Conservation (phyloP, 257 asterid genomes). For the Fraxinus cuspidata region DNA sequence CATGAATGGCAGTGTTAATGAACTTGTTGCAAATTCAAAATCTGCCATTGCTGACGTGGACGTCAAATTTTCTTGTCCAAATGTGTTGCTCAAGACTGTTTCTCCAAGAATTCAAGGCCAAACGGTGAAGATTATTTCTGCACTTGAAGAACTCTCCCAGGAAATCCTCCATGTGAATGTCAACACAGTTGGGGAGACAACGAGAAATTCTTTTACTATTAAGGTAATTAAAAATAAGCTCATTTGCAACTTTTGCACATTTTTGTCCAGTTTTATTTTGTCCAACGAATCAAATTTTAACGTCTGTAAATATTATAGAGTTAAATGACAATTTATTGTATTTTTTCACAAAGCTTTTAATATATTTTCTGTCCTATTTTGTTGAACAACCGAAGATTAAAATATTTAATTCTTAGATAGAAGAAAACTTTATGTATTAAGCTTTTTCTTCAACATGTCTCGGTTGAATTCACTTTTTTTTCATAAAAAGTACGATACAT, state of each 20-base stretch:
- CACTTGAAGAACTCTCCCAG: slow-evolving; percentile 65
- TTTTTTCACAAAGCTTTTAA: no score
- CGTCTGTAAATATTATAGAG: no score
- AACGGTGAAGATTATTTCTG: slow-evolving; percentile 57
- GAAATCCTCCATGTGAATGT: slow-evolving; percentile 79
- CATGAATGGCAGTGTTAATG: slow-evolving; percentile 50
- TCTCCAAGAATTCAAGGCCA: slow-evolving; percentile 74
- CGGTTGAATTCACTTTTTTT: no score
- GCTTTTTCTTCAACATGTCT: no score
- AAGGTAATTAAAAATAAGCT: slow-evolving; percentile 49
- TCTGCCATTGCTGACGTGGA: slow-evolving; percentile 81
- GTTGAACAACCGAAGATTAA: no score
- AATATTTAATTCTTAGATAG: no score
- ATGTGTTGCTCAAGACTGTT: slow-evolving; percentile 63
- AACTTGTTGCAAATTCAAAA: slow-evolving; percentile 76
- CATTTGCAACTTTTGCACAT: not conserved
- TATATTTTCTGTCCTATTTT: no score
- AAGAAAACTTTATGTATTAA: no score
- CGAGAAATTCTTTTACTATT: slow-evolving; percentile 77
- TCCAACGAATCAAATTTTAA: no score
- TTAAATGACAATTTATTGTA: no score
- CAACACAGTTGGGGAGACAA: slow-evolving; percentile 57
- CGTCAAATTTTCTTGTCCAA: slow-evolving; percentile 77
- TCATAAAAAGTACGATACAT: no score
- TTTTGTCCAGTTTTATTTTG: not conserved